Base-by-base conservation (phyloP, 306 rosid species). In the cucumber (Cucumis sativus) region DNA sequence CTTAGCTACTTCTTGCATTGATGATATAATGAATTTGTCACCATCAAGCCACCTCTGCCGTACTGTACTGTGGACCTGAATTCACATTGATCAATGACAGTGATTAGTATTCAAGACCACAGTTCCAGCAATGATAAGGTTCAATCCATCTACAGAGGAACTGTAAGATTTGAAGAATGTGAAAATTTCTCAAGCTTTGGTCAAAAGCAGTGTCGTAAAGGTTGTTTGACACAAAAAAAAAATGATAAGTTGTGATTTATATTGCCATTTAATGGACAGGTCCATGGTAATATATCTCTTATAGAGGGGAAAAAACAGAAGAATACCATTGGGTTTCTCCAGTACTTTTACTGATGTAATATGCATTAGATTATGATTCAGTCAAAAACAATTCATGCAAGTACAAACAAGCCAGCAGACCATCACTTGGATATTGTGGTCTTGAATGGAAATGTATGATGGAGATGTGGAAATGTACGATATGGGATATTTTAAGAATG, bases 31-130 rank as follows among this genome's bases (percentile, higher is more conserved):
- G 80, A 95, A 79, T 85, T 89, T 84, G 4, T 95, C 98, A 0
- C 98, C 96, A 70, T 82, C 78, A 14, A 90, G 97, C 98, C 98
- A 95, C 82, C 97, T 88, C 80, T 90, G 89, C 12, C 96, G 83
- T 49, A 92, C 97, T 23, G 92, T 85, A 66, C 92, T 88, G 77
- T 92, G 98, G 67, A 95, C 96, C 98, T 95, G 84, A 84, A 61
- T 28, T 18, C 7, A 56, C 75, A 69, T 39, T 12, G 17, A 35
- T 67, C 74, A 67, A 41, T 23, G 35, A 28, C 80, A 65, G 71
- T 33, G 30, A 35, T 60, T 20, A 43, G 33, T 68, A 21, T 20
- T 68, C 55, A 16, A 41, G 56, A 68, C 11, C 35, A 56, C 28
- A 58, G 52, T 41, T 20, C 20, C 49, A 25, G 33, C 55, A 40